phyloP scores from a whole-genome alignment of 306 rosid genomes.

The Luffa aegyptiaca region DNA sequence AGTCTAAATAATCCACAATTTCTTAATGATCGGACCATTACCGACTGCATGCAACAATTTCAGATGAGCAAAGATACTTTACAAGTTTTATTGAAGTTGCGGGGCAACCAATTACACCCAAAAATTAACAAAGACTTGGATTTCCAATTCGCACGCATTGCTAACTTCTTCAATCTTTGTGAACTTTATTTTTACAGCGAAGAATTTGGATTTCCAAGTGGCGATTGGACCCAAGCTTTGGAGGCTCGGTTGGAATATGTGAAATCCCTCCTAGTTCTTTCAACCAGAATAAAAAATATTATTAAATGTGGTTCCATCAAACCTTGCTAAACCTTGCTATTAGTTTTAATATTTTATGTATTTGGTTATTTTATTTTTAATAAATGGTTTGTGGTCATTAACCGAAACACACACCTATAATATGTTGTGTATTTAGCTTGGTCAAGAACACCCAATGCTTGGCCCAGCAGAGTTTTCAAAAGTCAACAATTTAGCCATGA shows the following conservation, averaged over 20 bases:
- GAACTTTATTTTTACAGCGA: neutral
- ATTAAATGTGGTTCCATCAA: neutral
- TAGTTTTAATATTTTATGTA: neutral
- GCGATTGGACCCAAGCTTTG: neutral
- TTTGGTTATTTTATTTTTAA: neutral
- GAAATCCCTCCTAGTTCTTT: neutral
- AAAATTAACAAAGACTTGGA: too few relatives aligned
- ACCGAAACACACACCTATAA: neutral
- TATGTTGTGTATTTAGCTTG: neutral
- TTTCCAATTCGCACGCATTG: neutral
- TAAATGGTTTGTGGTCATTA: too few relatives aligned
- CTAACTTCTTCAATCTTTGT: neutral
- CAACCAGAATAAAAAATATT: neutral
- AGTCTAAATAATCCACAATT: neutral
- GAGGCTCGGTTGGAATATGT: neutral
- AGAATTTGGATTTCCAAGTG: too few relatives aligned
- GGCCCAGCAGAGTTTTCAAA: neutral
- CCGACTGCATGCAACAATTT: neutral
- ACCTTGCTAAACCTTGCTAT: neutral
- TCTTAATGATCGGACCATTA: neutral
- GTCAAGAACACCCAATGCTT: neutral
- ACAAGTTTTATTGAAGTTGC: neutral
- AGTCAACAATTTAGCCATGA: neutral
- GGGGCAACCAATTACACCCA: too few relatives aligned
- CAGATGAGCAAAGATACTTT: neutral